These are phyloP conservation scores for Myochromella boudieri DNA, from an alignment of 768 basidiomycete genomes.

Conservation along the genomic window DNA sequence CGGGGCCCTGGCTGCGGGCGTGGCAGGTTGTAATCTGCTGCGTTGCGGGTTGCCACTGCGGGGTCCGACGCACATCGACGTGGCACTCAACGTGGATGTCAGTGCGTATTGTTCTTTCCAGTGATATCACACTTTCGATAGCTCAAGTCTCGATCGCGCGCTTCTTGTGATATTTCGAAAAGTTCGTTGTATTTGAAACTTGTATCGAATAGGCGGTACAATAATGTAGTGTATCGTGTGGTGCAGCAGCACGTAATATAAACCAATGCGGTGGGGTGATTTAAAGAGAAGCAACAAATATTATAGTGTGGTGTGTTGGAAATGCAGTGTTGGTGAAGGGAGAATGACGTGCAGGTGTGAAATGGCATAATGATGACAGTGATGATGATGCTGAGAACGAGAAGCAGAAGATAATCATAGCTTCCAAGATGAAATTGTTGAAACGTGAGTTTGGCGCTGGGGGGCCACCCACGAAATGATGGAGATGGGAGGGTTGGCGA, in stretches of 20 bases:
- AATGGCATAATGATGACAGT: conserved; percentile 1
- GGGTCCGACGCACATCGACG: neutral
- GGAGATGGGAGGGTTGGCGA: conserved; percentile 7
- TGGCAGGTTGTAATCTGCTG: neutral
- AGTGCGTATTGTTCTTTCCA: neutral
- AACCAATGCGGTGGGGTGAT: neutral
- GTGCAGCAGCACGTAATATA: neutral
- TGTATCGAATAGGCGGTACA: neutral
- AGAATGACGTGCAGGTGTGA: conserved; percentile 7
- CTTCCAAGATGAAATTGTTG: conserved; percentile 1
- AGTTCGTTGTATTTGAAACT: neutral
- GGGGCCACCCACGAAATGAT: neutral
- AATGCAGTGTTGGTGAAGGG: conserved; percentile 8
- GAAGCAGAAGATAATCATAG: conserved; percentile 10
- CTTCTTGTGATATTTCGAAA: neutral
- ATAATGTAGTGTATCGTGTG: neutral
- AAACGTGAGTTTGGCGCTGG: conserved; percentile 13
- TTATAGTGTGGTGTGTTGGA: neutral
- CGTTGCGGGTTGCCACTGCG: neutral
- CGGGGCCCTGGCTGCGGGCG: neutral
- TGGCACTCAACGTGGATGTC: neutral
- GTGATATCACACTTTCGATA: neutral
- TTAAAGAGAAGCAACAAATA: neutral
- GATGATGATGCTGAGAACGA: conserved; percentile 9
- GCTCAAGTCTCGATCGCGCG: neutral